These are phyloP conservation scores for Cordia subcordata DNA, from an alignment of 257 asterid species.

Conservation along the genomic window DNA sequence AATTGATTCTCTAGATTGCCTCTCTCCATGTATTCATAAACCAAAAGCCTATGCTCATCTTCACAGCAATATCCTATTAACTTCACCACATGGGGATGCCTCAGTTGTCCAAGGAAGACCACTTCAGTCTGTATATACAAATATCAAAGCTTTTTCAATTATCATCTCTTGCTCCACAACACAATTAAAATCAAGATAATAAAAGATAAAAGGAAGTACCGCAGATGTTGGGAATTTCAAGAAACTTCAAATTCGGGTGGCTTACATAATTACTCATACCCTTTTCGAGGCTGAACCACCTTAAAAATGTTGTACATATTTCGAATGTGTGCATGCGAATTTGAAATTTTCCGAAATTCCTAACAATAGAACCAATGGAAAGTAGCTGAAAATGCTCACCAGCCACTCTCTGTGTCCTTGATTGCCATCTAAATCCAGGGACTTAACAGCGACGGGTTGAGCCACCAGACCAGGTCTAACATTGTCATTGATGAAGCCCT, in stretches of 20 bases:
- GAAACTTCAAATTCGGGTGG: no score
- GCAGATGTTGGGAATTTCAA: no score
- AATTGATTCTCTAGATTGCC: conserved; percentile 73
- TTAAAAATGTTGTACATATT: no score
- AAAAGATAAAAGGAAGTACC: no score
- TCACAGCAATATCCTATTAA: conserved; percentile 83
- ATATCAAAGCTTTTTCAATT: neutral
- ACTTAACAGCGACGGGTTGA: conserved; percentile 85
- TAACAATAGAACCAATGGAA: no score
- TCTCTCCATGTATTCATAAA: conserved; percentile 73
- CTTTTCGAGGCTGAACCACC: no score
- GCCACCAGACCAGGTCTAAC: conserved; percentile 54
- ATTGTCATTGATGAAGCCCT: conserved; percentile 64
- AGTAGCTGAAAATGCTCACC: conserved; percentile 52
- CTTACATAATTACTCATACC: no score
- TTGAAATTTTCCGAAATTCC: no score
- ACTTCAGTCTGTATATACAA: conserved; percentile 53
- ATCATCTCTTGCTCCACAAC: neutral
- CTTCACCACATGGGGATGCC: conserved; percentile 73
- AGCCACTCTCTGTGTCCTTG: conserved; percentile 91
- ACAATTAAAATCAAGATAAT: neutral
- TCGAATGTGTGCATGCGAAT: no score
- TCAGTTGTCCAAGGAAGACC: conserved; percentile 70
- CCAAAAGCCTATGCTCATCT: conserved; percentile 74
- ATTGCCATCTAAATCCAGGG: conserved; percentile 59